A percentile compares a stretch with the other conserved stretches of the same genome.
phyloP scores from a whole-genome alignment of 768 basidiomycete genomes.

The Russula earlei region DNA sequence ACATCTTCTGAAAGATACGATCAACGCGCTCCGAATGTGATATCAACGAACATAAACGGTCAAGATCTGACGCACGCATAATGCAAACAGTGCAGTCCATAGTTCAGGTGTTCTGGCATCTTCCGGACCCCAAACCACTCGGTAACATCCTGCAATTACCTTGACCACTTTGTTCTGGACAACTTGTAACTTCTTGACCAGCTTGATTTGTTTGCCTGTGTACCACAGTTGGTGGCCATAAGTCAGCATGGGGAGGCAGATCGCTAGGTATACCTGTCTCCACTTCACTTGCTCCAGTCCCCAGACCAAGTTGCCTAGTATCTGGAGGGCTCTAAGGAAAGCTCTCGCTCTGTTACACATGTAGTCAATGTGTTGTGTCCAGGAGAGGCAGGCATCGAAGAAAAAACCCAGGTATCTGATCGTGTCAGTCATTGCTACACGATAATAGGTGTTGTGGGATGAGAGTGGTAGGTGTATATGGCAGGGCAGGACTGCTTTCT shows the following conservation, averaged over 20 bases:
- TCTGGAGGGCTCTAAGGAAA: neutral
- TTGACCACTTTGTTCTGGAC: neutral
- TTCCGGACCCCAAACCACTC: no score
- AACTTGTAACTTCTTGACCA: neutral
- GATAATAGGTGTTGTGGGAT: no score
- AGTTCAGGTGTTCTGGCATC: no score
- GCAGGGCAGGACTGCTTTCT: neutral
- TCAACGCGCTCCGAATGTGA: no score
- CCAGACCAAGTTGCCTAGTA: neutral
- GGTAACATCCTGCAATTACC: neutral
- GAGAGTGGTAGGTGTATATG: no score
- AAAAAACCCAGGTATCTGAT: no score
- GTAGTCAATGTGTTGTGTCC: neutral
- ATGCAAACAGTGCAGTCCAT: no score
- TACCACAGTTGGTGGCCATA: neutral
- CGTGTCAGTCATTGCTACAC: no score
- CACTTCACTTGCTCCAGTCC: neutral
- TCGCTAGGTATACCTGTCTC: neutral
- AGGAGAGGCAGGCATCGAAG: neutral
- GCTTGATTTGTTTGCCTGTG: neutral
- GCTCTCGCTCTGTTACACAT: neutral
- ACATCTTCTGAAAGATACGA: no score
- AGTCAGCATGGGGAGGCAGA: neutral
- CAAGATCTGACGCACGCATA: no score
- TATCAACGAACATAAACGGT: no score